These are phyloP conservation scores for Lipomyces yamadae DNA, from an alignment of 805 yeast genomes.

Conservation along the genomic window DNA sequence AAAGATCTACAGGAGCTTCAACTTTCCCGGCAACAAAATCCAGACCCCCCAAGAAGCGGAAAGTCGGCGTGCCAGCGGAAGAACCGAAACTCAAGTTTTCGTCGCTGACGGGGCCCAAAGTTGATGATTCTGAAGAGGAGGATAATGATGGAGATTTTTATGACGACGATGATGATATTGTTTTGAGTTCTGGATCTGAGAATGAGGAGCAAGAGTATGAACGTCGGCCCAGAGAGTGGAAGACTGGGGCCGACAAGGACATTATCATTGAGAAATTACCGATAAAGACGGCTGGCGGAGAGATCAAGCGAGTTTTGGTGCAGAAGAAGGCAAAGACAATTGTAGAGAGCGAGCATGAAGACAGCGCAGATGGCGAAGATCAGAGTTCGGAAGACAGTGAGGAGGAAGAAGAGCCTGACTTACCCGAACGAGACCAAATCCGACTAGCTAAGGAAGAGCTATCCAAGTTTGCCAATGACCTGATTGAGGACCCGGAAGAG, in stretches of 20 bases:
- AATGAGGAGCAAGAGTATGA: constrained; percentile 83
- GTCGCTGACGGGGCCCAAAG: neutral
- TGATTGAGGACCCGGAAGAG: constrained; percentile 90
- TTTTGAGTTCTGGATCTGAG: constrained; percentile 45
- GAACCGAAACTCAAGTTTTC: constrained; percentile 14
- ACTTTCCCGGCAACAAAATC: neutral
- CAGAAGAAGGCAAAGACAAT: constrained; percentile 37
- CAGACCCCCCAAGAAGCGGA: neutral
- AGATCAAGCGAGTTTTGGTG: constrained; percentile 65
- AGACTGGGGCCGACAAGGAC: constrained; percentile 42
- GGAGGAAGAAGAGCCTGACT: constrained; percentile 51
- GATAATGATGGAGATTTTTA: neutral
- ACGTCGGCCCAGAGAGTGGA: constrained; percentile 63
- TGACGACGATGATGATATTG: constrained; percentile 10
- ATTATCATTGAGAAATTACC: constrained; percentile 74
- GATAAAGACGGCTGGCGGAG: constrained; percentile 72
- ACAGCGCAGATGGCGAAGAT: constrained; percentile 40
- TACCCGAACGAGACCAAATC: constrained; percentile 59
- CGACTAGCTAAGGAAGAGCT: constrained; percentile 76
- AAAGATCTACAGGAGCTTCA: neutral
- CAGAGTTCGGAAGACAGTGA: constrained; percentile 43
- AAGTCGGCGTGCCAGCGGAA: constrained; percentile 2
- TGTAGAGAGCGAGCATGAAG: constrained; percentile 37
- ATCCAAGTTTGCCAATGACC: constrained; percentile 75
- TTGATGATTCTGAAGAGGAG: constrained; percentile 3